A percentile compares a stretch with the other conserved stretches of the same genome.
Evolutionary conservation across 2,329 filamentous ascomycete genomes (phyloP).

Genomic region (Didymella glomerata): DNA sequence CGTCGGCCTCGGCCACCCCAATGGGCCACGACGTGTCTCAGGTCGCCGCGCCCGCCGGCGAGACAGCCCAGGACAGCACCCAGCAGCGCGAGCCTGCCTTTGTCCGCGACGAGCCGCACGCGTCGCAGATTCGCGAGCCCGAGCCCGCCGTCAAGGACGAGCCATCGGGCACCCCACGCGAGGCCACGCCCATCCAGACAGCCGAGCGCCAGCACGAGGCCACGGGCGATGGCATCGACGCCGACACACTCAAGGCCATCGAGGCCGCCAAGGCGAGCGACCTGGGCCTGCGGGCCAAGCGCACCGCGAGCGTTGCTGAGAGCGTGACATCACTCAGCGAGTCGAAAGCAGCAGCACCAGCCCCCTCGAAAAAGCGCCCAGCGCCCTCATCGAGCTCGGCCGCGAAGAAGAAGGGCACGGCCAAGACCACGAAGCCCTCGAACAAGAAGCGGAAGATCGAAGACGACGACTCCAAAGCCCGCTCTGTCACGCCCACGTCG

Average conservation of each 20-base stretch:
- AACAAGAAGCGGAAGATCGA: slow-evolving; percentile 58
- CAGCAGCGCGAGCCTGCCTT: slow-evolving; percentile 46
- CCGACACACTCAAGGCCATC: slow-evolving; percentile 54
- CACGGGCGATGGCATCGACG: slow-evolving; percentile 39
- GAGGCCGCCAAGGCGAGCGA: slow-evolving; percentile 57
- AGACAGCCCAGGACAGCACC: neutral
- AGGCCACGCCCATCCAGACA: too few relatives aligned
- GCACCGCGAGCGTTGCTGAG: slow-evolving; percentile 49
- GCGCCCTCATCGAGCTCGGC: slow-evolving; percentile 48
- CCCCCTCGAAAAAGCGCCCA: slow-evolving; percentile 55
- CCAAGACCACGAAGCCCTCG: slow-evolving; percentile 56
- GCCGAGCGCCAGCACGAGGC: too few relatives aligned
- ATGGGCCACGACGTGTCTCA: neutral
- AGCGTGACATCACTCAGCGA: slow-evolving; percentile 54
- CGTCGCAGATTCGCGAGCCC: slow-evolving; percentile 37
- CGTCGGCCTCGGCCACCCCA: neutral
- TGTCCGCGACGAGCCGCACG: slow-evolving; percentile 39
- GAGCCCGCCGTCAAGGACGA: slow-evolving; percentile 46
- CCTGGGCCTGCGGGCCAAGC: slow-evolving; percentile 51
- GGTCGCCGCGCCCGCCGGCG: neutral
- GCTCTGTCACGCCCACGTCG: slow-evolving; percentile 55
- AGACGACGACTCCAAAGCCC: slow-evolving; percentile 35
- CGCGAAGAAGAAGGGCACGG: slow-evolving; percentile 58
- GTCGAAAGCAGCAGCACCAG: slow-evolving; percentile 37
- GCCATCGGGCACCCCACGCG: neutral